phyloP scores from a whole-genome alignment of 345 rosid species.

The Lepidium africanum region DNA sequence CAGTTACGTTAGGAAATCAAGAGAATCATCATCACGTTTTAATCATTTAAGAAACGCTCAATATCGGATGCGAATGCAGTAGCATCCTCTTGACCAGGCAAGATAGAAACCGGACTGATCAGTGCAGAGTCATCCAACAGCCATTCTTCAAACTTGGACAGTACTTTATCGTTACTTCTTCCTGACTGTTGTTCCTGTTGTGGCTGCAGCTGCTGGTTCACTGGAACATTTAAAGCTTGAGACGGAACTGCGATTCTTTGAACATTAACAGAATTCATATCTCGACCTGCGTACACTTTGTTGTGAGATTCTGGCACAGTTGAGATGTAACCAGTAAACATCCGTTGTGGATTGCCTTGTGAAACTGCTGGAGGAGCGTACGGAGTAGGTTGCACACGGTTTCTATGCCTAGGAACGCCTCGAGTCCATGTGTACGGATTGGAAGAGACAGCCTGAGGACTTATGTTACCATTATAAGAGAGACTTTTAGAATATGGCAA shows the following conservation, averaged over 20 bases:
- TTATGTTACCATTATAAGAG: constrained; percentile 7
- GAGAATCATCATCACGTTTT: neutral
- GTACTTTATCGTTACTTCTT: neutral
- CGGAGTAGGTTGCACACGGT: neutral
- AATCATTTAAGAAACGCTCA: neutral
- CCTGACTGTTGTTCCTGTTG: neutral
- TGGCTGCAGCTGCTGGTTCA: neutral
- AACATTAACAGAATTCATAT: neutral
- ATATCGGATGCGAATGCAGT: neutral
- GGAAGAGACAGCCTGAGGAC: constrained; percentile 27
- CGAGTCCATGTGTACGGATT: neutral
- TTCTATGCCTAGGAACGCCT: neutral
- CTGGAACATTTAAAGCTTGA: neutral
- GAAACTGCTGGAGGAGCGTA: neutral
- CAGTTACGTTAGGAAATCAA: neutral
- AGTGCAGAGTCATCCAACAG: constrained; percentile 1
- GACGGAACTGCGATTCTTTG: neutral
- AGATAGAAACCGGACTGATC: neutral
- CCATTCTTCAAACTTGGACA: constrained; percentile 22
- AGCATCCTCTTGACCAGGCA: neutral
- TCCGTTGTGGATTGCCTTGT: neutral
- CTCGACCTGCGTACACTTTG: neutral
- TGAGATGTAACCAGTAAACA: neutral
- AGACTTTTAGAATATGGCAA: constrained; percentile 19
- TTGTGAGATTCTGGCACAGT: neutral